Evolutionary conservation across 1,284 basidiomycete species (phyloP).

Genomic region (Thelephora terrestris): DNA sequence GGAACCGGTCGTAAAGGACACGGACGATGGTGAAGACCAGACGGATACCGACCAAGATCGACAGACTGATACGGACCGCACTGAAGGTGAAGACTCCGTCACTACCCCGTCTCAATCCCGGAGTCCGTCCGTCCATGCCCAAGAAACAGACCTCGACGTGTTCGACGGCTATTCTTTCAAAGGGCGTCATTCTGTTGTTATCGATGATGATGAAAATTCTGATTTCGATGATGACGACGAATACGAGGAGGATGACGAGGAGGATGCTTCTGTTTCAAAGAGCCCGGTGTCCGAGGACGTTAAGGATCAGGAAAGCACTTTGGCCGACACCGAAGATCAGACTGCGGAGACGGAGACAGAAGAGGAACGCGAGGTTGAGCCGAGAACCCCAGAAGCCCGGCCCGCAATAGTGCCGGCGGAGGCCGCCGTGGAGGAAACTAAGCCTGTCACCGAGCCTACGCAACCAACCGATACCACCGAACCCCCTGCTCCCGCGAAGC

Average conservation of each 20-base stretch:
- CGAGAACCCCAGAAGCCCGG: constrained; percentile 66
- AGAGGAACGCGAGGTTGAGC: constrained; percentile 37
- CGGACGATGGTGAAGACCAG: constrained; percentile 32
- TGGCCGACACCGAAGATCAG: constrained; percentile 17
- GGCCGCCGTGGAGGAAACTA: constrained; percentile 11
- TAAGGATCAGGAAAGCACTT: constrained; percentile 13
- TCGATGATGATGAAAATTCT: constrained; percentile 52
- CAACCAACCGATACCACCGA: constrained; percentile 7
- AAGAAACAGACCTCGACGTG: constrained; percentile 53
- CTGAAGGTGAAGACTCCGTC: constrained; percentile 62
- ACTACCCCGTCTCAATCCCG: constrained; percentile 65
- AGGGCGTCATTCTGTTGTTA: constrained; percentile 66
- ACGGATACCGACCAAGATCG: constrained; percentile 27
- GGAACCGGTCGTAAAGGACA: constrained; percentile 74
- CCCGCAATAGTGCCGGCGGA: constrained; percentile 30
- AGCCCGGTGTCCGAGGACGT: constrained; percentile 11
- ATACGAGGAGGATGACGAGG: constrained; percentile 28
- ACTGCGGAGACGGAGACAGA: constrained; percentile 11
- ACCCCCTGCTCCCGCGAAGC: background rate
- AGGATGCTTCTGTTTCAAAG: constrained; percentile 14
- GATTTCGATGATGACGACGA: constrained; percentile 31
- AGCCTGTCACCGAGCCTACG: constrained; percentile 8
- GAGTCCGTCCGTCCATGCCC: constrained; percentile 52
- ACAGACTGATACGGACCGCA: constrained; percentile 57
- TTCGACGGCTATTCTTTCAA: constrained; percentile 89